Conservation (phyloP, 495 filamentous ascomycete genomes). For the Zalerion maritima region DNA sequence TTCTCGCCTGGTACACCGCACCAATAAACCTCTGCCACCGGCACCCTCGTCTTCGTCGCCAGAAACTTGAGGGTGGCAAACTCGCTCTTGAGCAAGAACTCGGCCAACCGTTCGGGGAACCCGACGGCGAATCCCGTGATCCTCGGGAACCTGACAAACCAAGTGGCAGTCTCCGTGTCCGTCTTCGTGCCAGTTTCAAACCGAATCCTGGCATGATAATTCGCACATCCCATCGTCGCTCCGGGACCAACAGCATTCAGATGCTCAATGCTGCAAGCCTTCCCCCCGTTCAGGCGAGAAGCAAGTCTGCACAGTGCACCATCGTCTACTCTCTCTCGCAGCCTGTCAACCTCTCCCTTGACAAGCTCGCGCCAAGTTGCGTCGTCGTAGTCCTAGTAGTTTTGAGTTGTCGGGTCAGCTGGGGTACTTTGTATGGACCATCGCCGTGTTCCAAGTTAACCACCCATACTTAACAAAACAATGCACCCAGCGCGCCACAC, state of each 20-base stretch:
- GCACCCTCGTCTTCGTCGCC: constrained; percentile 15
- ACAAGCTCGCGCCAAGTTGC: constrained; percentile 4
- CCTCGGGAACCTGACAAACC: constrained; percentile 4
- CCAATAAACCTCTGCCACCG: constrained; percentile 10
- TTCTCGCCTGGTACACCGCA: constrained; percentile 5
- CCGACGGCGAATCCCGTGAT: constrained; percentile 5
- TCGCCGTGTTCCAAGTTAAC: no score
- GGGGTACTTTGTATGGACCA: no score
- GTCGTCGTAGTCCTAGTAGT: constrained; percentile 4
- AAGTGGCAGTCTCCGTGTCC: constrained; percentile 5
- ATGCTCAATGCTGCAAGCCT: constrained; percentile 5
- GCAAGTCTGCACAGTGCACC: constrained; percentile 4
- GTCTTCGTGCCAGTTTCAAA: constrained; percentile 4
- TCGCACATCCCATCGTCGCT: constrained; percentile 6
- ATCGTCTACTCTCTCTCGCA: constrained; percentile 5
- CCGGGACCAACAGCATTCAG: constrained; percentile 2
- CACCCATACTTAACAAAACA: no score
- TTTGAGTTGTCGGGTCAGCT: no score
- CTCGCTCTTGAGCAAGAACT: constrained; percentile 15
- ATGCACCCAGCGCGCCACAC: no score
- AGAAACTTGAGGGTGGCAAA: constrained; percentile 20
- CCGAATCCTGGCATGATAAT: constrained; percentile 6
- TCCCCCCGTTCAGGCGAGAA: constrained; percentile 2
- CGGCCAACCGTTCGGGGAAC: constrained; percentile 5
- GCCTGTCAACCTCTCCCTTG: constrained; percentile 2